phyloP scores from a whole-genome alignment of 176 grass and related monocot genomes.

The Saccharum officinarum region DNA sequence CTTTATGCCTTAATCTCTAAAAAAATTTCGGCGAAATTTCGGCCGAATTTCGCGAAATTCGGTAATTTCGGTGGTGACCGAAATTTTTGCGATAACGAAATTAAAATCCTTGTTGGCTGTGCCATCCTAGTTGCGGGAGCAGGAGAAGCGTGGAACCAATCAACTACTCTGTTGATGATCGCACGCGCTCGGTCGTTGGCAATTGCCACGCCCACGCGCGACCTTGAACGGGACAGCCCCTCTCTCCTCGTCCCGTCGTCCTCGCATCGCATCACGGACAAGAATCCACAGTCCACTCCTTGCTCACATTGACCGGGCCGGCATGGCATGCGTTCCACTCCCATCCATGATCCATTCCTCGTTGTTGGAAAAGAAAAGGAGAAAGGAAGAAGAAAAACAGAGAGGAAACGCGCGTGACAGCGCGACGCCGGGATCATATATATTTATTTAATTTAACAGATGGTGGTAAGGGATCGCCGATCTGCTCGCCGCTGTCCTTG shows the following conservation, averaged over 20 bases:
- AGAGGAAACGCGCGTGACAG: neutral
- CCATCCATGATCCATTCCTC: too few species aligned
- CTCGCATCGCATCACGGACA: neutral
- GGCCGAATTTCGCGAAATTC: too few species aligned
- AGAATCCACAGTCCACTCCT: neutral
- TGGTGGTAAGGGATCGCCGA: neutral
- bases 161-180: neutral
- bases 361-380: neutral
- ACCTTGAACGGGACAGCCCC: neutral
- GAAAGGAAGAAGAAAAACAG: neutral
- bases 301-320: constrained; percentile 11
- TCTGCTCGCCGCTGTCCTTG: neutral
- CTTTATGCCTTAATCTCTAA: too few species aligned
- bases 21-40: too few species aligned
- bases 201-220: neutral
- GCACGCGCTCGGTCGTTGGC: neutral
- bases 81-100: too few species aligned
- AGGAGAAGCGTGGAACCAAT: neutral
- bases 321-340: neutral
- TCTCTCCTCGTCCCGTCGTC: neutral
- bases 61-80: too few species aligned
- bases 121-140: neutral
- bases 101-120: too few species aligned
- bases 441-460: neutral
- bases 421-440: neutral